These are phyloP conservation scores for Suhomyces sp. DNA, from an alignment of 805 yeast genomes.

Conservation along the genomic window DNA sequence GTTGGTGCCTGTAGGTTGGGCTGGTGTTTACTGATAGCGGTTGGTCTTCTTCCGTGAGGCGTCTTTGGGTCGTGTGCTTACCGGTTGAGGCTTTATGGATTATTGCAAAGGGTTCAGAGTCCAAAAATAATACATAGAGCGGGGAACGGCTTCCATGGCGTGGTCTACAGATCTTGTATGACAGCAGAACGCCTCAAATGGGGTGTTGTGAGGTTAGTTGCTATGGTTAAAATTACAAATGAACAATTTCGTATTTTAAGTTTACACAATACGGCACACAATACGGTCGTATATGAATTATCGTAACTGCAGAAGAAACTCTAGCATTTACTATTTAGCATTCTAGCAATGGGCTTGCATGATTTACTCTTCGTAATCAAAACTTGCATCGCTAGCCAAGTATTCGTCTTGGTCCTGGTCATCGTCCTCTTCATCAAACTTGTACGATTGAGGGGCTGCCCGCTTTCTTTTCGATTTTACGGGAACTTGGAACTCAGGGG, in stretches of 20 bases:
- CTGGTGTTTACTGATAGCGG: neutral
- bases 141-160: neutral
- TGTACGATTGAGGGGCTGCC: slow-evolving; percentile 7
- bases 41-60: neutral
- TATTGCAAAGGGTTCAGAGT: neutral
- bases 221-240: neutral
- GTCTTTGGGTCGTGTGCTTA: neutral
- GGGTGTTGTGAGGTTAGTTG: neutral
- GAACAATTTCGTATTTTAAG: neutral
- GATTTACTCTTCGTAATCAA: slow-evolving; percentile 10
- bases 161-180: neutral
- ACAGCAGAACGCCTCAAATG: neutral
- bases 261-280: neutral
- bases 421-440: slow-evolving; percentile 4
- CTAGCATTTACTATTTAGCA: neutral
- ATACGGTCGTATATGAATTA: neutral
- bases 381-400: slow-evolving; percentile 4
- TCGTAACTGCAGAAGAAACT: neutral
- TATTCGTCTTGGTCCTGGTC: slow-evolving; percentile 16
- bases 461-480: slow-evolving; percentile 2
- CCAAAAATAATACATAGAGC: neutral
- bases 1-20: neutral
- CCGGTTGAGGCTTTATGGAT: neutral
- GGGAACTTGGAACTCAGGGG: slow-evolving; percentile 2
- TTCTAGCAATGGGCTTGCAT: slow-evolving; percentile 8